Evolutionary conservation across 495 filamentous ascomycete genomes (phyloP).

Genomic region (Recurvomyces mirabilis): DNA sequence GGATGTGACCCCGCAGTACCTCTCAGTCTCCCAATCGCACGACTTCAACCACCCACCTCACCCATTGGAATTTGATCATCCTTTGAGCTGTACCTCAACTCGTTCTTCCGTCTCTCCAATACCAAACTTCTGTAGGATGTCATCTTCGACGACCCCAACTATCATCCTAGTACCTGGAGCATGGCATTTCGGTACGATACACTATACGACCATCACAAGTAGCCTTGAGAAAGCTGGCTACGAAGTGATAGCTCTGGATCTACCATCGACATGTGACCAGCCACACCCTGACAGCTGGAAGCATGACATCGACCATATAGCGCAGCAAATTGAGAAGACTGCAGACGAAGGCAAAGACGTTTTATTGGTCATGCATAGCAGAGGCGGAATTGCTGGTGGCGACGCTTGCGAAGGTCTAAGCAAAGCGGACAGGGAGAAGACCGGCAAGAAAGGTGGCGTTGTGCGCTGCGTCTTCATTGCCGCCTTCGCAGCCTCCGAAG

Average conservation of each 20-base stretch:
- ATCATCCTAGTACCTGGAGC: conserved; percentile 24
- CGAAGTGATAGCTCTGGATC: conserved; percentile 5
- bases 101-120: too few relatives aligned
- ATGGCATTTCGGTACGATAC: conserved; percentile 12
- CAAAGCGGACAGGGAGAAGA: conserved; percentile 28
- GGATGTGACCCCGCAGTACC: too few relatives aligned
- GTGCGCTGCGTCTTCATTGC: conserved; percentile 36
- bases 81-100: too few relatives aligned
- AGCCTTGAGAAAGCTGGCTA: conserved; percentile 16
- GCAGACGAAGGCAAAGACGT: conserved; percentile 28
- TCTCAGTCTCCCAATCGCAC: too few relatives aligned
- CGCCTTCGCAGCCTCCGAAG: conserved; percentile 28
- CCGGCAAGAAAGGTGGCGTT: conserved; percentile 36
- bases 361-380: conserved; percentile 32
- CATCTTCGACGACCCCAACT: conserved; percentile 10
- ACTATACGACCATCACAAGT: conserved; percentile 1
- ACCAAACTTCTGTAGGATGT: too few relatives aligned
- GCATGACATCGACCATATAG: conserved; percentile 4
- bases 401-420: conserved; percentile 31
- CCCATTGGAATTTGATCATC: too few relatives aligned
- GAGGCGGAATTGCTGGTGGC: conserved; percentile 31
- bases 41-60: too few relatives aligned
- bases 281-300: background rate
- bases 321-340: background rate
- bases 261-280: conserved; percentile 9